Base-by-base conservation (phyloP, 2,329 filamentous ascomycete genomes). In the Endocalyx cinctus region DNA sequence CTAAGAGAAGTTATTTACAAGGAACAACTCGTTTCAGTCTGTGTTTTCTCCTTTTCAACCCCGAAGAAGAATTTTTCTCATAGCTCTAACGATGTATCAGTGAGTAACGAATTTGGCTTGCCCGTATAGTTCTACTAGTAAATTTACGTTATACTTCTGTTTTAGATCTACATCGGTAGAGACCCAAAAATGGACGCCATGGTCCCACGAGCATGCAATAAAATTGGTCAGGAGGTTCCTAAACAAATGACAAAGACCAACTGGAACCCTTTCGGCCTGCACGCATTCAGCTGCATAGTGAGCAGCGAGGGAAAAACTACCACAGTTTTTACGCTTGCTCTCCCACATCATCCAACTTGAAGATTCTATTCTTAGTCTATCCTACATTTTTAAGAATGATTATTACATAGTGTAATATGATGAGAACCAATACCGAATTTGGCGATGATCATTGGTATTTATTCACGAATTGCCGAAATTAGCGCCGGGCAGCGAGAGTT, bases 371-470 rank as follows among this genome's bases (percentile, higher is more conserved):
- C 4, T 44, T 52, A 8, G 40, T 49, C 2, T 52, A 52, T 28
- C 35, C 44, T 1, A 25, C 11, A 1, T 52, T 51, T n/a, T 33
- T 51, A 5, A 32, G 48, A 6, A 33, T 52, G 8, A 43, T 45
- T 16, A 51, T 52, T 14, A 52, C 48, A 2, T 49, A 47, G 6
- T 52, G 47, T 15, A 49, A 52, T n/a, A 47, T 52, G 43, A 50
- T 49, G 47, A 28, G 42, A n/a, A 34, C 38, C 8, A 48, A 52
- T 25, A 51, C 50, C 5, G 29, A 43, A 13, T 29, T 48, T 4
- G 44, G 42, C 10, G 48, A 52, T 26, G 51, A 52, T 25, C 47
- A 51, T 12, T 52, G 44, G 43, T 52, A 52, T 17, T n/a, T n/a
- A 45, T 52, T n/a, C 48, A 52, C 28, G 48, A 52, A 31, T 4